Evolutionary conservation across 345 rosid genomes (phyloP).

Genomic region (Eucalyptus erythrocorys): DNA sequence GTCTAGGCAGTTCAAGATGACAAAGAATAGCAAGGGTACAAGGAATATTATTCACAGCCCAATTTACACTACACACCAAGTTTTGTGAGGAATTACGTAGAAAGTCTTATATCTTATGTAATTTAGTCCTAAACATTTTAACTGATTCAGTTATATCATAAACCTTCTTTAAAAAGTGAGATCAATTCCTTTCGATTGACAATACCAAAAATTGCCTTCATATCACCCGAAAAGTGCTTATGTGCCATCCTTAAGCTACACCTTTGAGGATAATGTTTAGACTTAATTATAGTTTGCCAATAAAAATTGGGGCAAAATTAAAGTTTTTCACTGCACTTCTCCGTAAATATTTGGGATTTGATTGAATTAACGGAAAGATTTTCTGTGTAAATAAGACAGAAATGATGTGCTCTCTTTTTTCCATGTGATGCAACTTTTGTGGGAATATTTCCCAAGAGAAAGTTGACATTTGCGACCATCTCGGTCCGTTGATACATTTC

Average conservation of each 20-base stretch:
- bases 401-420: neutral
- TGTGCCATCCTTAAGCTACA: neutral
- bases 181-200: neutral
- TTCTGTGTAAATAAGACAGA: neutral
- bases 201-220: neutral
- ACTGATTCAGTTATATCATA: neutral
- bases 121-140: neutral
- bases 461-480: neutral
- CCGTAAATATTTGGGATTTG: neutral
- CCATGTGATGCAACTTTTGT: neutral
- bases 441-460: neutral
- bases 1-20: neutral
- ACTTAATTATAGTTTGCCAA: neutral
- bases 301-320: neutral
- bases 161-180: fast-evolving
- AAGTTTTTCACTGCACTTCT: neutral
- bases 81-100: fast-evolving
- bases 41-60: neutral
- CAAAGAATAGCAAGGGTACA: neutral
- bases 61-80: neutral
- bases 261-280: neutral
- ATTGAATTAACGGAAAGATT: neutral
- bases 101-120: neutral
- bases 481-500: neutral
- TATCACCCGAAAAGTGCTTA: neutral